These are phyloP conservation scores for Talaromyces adpressus DNA, from an alignment of 495 filamentous ascomycete genomes.

Conservation along the genomic window DNA sequence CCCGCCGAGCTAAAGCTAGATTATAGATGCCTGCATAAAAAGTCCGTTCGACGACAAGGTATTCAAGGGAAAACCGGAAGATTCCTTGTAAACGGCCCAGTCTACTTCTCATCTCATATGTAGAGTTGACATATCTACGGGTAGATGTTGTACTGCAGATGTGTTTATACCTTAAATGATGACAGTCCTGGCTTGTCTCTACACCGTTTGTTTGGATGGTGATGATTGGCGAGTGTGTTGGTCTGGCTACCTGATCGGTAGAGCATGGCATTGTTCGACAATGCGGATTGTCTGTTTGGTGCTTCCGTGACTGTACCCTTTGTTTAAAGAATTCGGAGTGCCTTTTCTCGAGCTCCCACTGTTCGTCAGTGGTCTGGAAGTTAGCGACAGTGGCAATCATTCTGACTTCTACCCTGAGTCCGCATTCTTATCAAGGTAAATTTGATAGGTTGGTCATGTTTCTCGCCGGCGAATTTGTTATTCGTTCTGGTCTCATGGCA, in stretches of 20 bases:
- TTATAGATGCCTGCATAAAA: background rate
- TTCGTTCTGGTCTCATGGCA: background rate
- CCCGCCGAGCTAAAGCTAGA: background rate
- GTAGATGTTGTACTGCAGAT: background rate
- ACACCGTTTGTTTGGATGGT: background rate
- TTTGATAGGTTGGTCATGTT: background rate
- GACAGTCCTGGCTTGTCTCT: background rate
- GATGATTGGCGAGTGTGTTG: background rate
- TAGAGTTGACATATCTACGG: background rate
- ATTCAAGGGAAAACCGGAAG: background rate
- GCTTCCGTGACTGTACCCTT: background rate
- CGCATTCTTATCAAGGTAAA: background rate
- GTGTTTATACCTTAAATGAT: background rate
- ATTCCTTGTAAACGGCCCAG: background rate
- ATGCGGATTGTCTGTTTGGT: background rate
- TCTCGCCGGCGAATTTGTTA: background rate
- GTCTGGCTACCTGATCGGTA: background rate
- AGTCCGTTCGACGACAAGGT: background rate
- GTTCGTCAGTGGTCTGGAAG: background rate
- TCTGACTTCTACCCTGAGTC: background rate
- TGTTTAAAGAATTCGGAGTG: background rate
- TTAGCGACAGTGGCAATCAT: background rate
- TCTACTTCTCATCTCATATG: background rate
- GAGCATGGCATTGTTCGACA: background rate
- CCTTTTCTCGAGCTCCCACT: background rate